A percentile compares a stretch with the other conserved stretches of the same genome.
phyloP scores from a whole-genome alignment of 208 protist species.

The Leishmania lainsoni region DNA sequence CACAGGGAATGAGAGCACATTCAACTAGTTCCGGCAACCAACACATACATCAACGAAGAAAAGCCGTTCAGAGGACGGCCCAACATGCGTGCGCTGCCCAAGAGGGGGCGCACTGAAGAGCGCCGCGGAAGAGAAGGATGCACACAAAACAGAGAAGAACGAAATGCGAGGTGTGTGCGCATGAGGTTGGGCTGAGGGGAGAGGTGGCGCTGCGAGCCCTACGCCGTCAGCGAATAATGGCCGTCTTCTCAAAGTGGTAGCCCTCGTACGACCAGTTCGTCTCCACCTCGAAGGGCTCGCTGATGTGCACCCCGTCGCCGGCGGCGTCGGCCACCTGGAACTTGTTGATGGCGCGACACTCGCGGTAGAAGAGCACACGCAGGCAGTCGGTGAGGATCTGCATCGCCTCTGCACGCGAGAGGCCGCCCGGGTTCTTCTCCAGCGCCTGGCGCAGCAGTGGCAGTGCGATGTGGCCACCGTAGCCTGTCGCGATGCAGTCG shows the following conservation, averaged over 20 bases:
- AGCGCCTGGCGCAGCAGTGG: conserved; percentile 94
- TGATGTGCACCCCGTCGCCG: conserved; percentile 72
- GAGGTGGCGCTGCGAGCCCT: too few species aligned
- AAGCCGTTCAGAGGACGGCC: not conserved
- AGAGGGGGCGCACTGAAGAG: not conserved
- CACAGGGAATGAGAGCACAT: too few species aligned
- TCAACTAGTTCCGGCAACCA: too few species aligned
- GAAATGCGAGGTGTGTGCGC: not conserved
- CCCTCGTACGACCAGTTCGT: conserved; percentile 94
- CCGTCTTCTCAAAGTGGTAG: conserved; percentile 86
- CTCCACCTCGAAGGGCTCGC: conserved; percentile 91
- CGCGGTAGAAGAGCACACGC: conserved; percentile 96
- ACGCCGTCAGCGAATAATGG: conserved; percentile 75
- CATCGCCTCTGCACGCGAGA: conserved; percentile 88
- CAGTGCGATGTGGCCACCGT: conserved; percentile 95
- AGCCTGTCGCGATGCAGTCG: conserved; percentile 94
- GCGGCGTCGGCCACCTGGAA: conserved; percentile 91
- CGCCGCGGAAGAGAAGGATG: not conserved
- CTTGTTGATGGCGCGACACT: conserved; percentile 96
- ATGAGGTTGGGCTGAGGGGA: too few species aligned
- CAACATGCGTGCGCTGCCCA: not conserved
- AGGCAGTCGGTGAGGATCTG: conserved; percentile 91
- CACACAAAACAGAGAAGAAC: not conserved
- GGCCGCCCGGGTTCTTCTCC: conserved; percentile 68
- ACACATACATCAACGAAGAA: not conserved